Percentiles rank a stretch among this genome's conserved stretches.
Evolutionary conservation across 2,329 filamentous ascomycete genomes (phyloP).

Genomic region (Xylaria sp.): DNA sequence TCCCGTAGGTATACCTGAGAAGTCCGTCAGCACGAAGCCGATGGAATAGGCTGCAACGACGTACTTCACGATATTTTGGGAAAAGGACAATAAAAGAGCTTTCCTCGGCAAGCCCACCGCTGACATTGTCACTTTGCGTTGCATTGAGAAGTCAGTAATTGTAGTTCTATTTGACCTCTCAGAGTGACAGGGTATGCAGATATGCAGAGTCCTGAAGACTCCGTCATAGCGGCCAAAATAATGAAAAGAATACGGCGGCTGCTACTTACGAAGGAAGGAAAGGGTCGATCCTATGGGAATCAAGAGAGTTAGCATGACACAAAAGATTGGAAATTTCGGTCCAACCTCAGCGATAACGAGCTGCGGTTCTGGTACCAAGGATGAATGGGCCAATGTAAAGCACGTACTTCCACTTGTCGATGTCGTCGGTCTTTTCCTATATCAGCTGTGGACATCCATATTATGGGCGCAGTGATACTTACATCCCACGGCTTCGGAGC

Average conservation of each 20-base stretch:
- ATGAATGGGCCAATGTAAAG: not conserved
- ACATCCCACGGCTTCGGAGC: conserved; percentile 41
- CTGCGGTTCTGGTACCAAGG: not conserved
- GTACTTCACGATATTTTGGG: conserved; percentile 95
- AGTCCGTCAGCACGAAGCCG: conserved; percentile 6
- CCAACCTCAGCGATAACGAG: conserved; percentile 81
- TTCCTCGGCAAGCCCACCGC: conserved; percentile 90
- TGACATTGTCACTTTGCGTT: conserved; percentile 73
- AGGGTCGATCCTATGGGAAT: conserved; percentile 60
- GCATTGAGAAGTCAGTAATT: conserved; percentile 14
- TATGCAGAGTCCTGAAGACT: not conserved
- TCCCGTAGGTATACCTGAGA: conserved; percentile 69
- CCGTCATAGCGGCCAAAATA: not conserved
- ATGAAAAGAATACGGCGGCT: not conserved
- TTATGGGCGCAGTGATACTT: conserved; percentile 18
- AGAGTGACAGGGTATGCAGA: not conserved
- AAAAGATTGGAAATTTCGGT: not conserved
- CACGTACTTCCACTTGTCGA: conserved; percentile 86
- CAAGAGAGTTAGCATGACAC: conserved; percentile 20
- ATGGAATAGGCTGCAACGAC: conserved; percentile 54
- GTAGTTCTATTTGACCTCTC: not conserved
- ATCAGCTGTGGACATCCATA: conserved; percentile 18
- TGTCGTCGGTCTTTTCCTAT: conserved; percentile 90
- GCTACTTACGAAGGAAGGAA: conserved; percentile 74
- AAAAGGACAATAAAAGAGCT: conserved; percentile 86